Evolutionary conservation across 1,139 yeast species (phyloP).

Genomic region (Lipomyces yarrowii): DNA sequence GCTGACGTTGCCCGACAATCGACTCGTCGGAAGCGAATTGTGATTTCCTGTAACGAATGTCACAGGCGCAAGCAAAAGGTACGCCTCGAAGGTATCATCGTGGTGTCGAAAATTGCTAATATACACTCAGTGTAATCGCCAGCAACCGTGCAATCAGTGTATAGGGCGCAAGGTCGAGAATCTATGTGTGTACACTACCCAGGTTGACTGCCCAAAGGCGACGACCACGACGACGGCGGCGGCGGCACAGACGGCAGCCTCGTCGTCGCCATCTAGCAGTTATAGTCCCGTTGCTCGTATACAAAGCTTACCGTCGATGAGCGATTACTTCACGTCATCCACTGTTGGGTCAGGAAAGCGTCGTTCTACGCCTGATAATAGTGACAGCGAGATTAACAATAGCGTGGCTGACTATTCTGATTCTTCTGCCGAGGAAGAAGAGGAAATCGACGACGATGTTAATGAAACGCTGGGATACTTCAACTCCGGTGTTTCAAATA

Average conservation of each 20-base stretch:
- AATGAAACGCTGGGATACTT: conserved; percentile 28
- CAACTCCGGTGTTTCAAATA: conserved; percentile 25
- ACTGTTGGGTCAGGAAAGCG: background rate
- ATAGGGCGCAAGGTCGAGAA: conserved; percentile 19
- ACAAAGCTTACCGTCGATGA: background rate
- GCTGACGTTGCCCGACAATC: background rate
- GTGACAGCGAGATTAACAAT: background rate
- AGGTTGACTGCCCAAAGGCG: background rate
- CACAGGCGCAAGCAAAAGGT: conserved; percentile 30
- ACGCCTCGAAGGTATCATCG: too few species aligned
- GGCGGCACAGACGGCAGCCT: background rate
- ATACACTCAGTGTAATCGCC: conserved; percentile 23
- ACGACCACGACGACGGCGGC: background rate
- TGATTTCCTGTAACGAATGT: conserved; percentile 30
- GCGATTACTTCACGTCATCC: background rate
- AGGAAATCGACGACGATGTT: conserved; percentile 22
- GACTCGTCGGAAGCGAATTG: conserved; percentile 19
- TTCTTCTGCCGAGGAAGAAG: background rate
- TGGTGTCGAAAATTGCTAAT: background rate
- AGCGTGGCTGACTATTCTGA: background rate
- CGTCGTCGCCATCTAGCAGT: background rate
- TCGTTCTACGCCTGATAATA: background rate
- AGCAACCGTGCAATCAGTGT: conserved; percentile 28
- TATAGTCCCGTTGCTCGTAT: background rate
- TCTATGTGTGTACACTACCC: conserved; percentile 21